Percentiles rank a stretch among this genome's conserved stretches.
phyloP scores from a whole-genome alignment of 2,329 filamentous ascomycete genomes.

The Fusarium scirpi region DNA sequence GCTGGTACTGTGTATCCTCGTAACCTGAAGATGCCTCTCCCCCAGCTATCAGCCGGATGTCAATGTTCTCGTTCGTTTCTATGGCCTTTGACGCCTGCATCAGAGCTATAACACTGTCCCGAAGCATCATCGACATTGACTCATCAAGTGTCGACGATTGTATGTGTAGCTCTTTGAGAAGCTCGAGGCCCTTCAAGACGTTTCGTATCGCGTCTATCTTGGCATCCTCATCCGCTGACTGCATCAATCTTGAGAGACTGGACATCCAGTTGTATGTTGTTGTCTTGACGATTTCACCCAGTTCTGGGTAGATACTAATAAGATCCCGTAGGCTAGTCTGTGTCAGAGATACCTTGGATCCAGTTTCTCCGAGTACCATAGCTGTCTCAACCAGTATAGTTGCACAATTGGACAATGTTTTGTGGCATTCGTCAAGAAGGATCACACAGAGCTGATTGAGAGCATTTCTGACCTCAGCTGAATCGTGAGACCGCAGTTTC shows the following conservation, averaged over 20 bases:
- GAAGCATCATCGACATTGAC: conserved; percentile 74
- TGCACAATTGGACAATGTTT: conserved; percentile 75
- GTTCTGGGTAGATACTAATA: conserved; percentile 69
- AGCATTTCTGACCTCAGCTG: conserved; percentile 74
- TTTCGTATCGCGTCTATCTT: conserved; percentile 80
- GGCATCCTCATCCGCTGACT: conserved; percentile 81
- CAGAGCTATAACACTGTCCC: conserved; percentile 75
- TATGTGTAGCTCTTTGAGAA: conserved; percentile 72
- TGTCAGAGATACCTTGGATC: conserved; percentile 54
- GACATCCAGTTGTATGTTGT: conserved; percentile 85
- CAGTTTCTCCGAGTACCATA: conserved; percentile 72
- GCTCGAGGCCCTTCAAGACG: conserved; percentile 77
- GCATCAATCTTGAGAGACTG: conserved; percentile 84
- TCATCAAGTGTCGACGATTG: conserved; percentile 76
- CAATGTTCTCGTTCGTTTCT: conserved; percentile 23
- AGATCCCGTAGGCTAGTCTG: conserved; percentile 70
- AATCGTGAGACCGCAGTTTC: conserved; percentile 78
- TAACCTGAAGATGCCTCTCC: conserved; percentile 24
- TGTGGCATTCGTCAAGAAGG: conserved; percentile 82
- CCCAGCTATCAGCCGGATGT: conserved; percentile 48
- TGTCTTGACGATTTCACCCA: conserved; percentile 74
- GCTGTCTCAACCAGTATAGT: conserved; percentile 84
- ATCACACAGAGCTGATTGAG: conserved; percentile 78
- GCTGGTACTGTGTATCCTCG: conserved; percentile 61
- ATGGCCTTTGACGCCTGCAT: conserved; percentile 44